Conservation (phyloP, 441 rosid genomes). For the Kokia cookei region DNA sequence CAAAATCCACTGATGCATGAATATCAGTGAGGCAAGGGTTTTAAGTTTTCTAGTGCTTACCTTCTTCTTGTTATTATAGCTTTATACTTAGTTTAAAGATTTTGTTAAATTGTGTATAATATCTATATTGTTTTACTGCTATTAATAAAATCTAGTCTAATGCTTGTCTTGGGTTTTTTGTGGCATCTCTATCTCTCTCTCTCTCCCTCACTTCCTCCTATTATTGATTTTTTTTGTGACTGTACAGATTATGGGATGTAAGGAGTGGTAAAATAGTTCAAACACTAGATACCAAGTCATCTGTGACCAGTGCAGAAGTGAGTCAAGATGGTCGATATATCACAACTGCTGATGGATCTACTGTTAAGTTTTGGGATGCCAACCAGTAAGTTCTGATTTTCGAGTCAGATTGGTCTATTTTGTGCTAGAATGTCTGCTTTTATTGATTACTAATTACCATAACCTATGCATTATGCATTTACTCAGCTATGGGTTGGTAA, state of each 20-base stretch:
- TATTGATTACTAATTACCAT: not conserved
- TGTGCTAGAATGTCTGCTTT: not conserved
- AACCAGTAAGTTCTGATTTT: conserved; percentile 59
- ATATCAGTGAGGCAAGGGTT: not conserved
- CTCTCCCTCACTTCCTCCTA: not conserved
- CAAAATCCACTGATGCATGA: not conserved
- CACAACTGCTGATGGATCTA: conserved; percentile 84
- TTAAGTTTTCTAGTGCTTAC: not conserved
- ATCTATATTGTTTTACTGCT: not conserved
- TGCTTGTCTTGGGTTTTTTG: not conserved
- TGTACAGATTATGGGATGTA: conserved; percentile 75
- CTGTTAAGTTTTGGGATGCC: conserved; percentile 92
- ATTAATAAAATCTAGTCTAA: not conserved
- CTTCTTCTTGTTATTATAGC: not conserved
- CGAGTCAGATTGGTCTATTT: not conserved
- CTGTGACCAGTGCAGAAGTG: conserved; percentile 94
- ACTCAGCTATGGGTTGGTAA: conserved; percentile 54
- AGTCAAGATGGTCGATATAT: conserved; percentile 90
- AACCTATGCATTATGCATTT: not conserved
- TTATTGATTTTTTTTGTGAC: not conserved
- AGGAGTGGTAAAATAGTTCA: conserved; percentile 80
- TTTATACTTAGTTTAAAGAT: not conserved
- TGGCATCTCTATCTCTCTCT: not conserved
- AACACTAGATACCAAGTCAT: conserved; percentile 73
- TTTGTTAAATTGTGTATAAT: not conserved